These are phyloP conservation scores for Globisporangium parvum DNA, from an alignment of 352 stramenopile genomes.

Conservation along the genomic window DNA sequence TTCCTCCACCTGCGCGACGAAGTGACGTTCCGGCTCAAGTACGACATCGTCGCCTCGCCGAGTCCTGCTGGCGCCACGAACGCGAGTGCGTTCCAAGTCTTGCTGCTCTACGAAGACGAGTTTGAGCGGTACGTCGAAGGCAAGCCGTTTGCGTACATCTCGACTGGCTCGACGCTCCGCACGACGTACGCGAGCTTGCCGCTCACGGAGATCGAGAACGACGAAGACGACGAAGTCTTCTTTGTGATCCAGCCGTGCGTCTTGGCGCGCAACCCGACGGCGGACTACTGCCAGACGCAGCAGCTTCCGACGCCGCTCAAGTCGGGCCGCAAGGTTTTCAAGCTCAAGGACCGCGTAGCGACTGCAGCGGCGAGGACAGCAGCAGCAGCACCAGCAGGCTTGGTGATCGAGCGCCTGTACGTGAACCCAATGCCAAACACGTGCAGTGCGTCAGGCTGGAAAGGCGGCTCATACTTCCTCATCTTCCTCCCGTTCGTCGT, in stretches of 20 bases:
- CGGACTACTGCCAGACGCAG: slow-evolving; percentile 28
- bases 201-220: slow-evolving; percentile 39
- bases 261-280: slow-evolving; percentile 23
- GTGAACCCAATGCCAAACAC: slow-evolving; percentile 61
- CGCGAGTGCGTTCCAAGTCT: slow-evolving; percentile 37
- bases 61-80: slow-evolving; percentile 15
- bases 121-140: slow-evolving; percentile 45
- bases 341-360: slow-evolving; percentile 30
- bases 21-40: slow-evolving; percentile 50
- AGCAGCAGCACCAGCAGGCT: slow-evolving; percentile 10
- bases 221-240: slow-evolving; percentile 46
- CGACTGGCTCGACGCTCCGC: slow-evolving; percentile 26
- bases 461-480: slow-evolving; percentile 40
- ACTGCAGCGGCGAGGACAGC: too few relatives aligned
- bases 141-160: slow-evolving; percentile 35
- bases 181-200: slow-evolving; percentile 46
- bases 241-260: slow-evolving; percentile 53
- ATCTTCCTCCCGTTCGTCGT: slow-evolving; percentile 57
- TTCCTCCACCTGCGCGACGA: slow-evolving; percentile 59
- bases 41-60: slow-evolving; percentile 30
- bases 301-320: slow-evolving; percentile 34
- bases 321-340: slow-evolving; percentile 39
- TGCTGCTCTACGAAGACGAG: slow-evolving; percentile 46
- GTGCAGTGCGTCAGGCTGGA: slow-evolving; percentile 40
- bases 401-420: slow-evolving; percentile 29